Percentiles rank a stretch among this genome's conserved stretches.
Conservation (phyloP, 768 basidiomycete species). For the Mycena amicta region DNA sequence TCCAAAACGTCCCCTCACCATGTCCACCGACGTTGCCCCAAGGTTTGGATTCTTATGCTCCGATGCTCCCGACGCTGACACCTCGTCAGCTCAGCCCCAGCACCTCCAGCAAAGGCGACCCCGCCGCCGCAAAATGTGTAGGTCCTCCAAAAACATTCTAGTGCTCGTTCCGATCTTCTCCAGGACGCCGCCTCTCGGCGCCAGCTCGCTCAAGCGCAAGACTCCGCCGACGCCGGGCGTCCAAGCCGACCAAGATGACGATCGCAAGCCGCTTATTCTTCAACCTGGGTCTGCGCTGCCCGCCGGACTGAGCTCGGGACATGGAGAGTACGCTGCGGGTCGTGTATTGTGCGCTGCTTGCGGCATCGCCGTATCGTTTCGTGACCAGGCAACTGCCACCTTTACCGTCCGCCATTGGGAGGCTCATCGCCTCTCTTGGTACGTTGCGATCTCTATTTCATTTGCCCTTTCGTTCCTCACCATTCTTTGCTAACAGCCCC, state of each 20-base stretch:
- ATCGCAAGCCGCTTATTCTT: background rate
- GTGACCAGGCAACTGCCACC: background rate
- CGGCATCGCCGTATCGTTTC: background rate
- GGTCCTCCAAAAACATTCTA: background rate
- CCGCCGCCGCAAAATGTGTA: background rate
- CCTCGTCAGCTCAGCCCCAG: background rate
- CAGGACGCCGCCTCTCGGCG: background rate
- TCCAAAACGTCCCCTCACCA: background rate
- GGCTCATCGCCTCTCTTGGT: constrained; percentile 64
- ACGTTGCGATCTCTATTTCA: constrained; percentile 26
- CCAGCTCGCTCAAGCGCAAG: background rate
- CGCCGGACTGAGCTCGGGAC: background rate
- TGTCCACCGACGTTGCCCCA: background rate
- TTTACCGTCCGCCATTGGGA: constrained; percentile 20
- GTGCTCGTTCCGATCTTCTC: background rate
- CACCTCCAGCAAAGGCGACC: background rate
- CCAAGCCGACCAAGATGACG: background rate
- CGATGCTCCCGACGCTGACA: background rate
- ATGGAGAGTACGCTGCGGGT: background rate
- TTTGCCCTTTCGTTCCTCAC: constrained; percentile 7
- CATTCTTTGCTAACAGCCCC: background rate
- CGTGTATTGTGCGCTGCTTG: background rate
- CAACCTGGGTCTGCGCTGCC: background rate
- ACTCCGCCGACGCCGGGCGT: background rate
- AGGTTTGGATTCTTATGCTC: background rate